phyloP scores from a whole-genome alignment of 75 land plant species.

The Pinus tabuliformis region DNA sequence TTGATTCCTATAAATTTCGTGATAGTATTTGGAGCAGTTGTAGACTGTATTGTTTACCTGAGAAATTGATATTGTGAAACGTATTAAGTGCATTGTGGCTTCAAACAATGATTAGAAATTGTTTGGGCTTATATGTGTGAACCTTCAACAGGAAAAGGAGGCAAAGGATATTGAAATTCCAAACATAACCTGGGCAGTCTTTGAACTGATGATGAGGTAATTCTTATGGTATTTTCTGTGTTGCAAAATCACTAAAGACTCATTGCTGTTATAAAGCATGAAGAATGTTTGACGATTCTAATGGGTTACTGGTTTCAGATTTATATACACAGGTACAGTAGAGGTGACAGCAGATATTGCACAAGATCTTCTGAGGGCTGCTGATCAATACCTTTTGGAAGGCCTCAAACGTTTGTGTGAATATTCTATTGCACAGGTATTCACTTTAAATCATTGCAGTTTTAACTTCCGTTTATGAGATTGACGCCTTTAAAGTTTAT shows the following conservation, averaged over 20 bases:
- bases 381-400: constrained; percentile 95
- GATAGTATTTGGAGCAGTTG: too few species aligned
- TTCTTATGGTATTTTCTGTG: not conserved
- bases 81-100: too few species aligned
- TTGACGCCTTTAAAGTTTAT: not conserved
- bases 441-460: not conserved
- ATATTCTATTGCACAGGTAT: constrained; percentile 87
- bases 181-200: constrained; percentile 94
- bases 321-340: constrained; percentile 50
- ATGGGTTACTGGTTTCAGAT: constrained; percentile 27
- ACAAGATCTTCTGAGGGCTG: constrained; percentile 90
- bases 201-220: constrained; percentile 99
- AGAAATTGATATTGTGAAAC: too few species aligned
- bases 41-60: too few species aligned
- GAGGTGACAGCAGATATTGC: constrained; percentile 66
- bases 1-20: not conserved
- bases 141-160: constrained; percentile 72
- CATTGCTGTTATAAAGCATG: too few species aligned
- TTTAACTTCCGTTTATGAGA: not conserved
- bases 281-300: not conserved
- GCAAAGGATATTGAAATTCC: constrained; percentile 95
- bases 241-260: too few species aligned
- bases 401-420: constrained; percentile 93
- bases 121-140: too few species aligned
- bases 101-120: too few species aligned